These are phyloP conservation scores for Westerdykella ornata DNA, from an alignment of 2,329 filamentous ascomycete genomes.

Conservation along the genomic window DNA sequence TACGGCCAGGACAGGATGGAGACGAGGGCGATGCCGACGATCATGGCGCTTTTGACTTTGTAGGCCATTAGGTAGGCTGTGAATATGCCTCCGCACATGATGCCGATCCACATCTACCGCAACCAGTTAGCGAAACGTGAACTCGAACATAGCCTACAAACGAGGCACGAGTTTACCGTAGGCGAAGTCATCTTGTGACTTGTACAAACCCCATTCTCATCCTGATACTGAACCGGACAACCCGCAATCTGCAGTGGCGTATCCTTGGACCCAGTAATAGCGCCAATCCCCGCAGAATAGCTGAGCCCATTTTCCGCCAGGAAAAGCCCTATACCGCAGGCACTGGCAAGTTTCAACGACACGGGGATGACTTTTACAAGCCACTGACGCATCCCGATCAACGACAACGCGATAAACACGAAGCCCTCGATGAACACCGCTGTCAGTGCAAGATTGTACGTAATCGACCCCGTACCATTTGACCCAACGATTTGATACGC, in stretches of 20 bases:
- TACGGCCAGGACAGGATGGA: slow-evolving; percentile 81
- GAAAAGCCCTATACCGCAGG: slow-evolving; percentile 79
- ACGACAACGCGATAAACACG: slow-evolving; percentile 71
- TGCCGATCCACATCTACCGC: slow-evolving; percentile 70
- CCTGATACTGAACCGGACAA: slow-evolving; percentile 53
- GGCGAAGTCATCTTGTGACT: slow-evolving; percentile 73
- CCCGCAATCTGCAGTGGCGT: slow-evolving; percentile 72
- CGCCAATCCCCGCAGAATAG: slow-evolving; percentile 73
- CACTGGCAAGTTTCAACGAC: slow-evolving; percentile 79
- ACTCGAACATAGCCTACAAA: background rate
- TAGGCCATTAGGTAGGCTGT: slow-evolving; percentile 78
- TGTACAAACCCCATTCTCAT: slow-evolving; percentile 53
- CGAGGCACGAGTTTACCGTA: slow-evolving; percentile 36
- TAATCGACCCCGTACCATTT: slow-evolving; percentile 65
- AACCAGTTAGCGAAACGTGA: slow-evolving; percentile 2
- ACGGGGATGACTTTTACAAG: slow-evolving; percentile 73
- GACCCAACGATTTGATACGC: slow-evolving; percentile 73
- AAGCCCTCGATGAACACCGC: slow-evolving; percentile 85
- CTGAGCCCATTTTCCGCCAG: slow-evolving; percentile 68
- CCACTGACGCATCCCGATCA: slow-evolving; percentile 81
- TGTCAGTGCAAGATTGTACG: slow-evolving; percentile 70
- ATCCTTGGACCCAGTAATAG: slow-evolving; percentile 57
- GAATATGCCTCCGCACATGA: slow-evolving; percentile 75
- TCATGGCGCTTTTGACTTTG: slow-evolving; percentile 78
- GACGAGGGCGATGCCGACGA: slow-evolving; percentile 73